Base-by-base conservation (phyloP, 2,329 filamentous ascomycete species). In the Beauveria pseudobassiana region DNA sequence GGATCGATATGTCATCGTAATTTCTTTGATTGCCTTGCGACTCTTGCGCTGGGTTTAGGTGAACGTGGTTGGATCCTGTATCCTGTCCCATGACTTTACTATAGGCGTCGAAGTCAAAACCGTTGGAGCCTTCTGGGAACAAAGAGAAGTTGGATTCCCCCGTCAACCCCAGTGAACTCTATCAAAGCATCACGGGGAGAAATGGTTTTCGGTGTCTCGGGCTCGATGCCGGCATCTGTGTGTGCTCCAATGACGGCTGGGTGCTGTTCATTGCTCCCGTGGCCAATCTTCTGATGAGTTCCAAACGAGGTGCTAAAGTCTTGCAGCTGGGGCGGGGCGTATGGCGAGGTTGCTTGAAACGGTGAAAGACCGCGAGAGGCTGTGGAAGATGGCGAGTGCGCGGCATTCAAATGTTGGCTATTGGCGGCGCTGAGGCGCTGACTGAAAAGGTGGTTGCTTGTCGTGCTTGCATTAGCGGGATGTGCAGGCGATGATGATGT, bases 141-240 rank as follows among this genome's bases (percentile, higher is more conserved):
- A 96, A 77, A 14, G 90, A 86, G 68, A 89, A 85, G 63, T 85
- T 85, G 5, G 83, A 76, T 53, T 88, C 87, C 20, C 20, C 88
- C 86, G 3, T 93, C 89, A 0, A 80, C 75, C 45, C 95, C 91
- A 64, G 88, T 84, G 71, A 93, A 96, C 63, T 97, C 93, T 55
- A 97, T 77, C 63, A 96, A 76, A 1, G 93, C 90, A 69, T 98
- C 93, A 76, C 96, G 96, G 26, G 93, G 95, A 1, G 93, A 98
- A 52, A 99, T 96, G 0, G 93, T 96, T 74, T 91, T 90, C n/a
- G 88, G 81, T 0, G 81, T 82, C 6, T 80, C 73, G 1, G 79
- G 76, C 51, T 81, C 74, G 30, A 76, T 67, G 70, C 67, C 65
- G 75, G 69, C 62, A 72, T 65, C 58, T 66, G 64, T 80, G 69